Conservation (phyloP, 495 filamentous ascomycete species). For the Podospora tetraspora region DNA sequence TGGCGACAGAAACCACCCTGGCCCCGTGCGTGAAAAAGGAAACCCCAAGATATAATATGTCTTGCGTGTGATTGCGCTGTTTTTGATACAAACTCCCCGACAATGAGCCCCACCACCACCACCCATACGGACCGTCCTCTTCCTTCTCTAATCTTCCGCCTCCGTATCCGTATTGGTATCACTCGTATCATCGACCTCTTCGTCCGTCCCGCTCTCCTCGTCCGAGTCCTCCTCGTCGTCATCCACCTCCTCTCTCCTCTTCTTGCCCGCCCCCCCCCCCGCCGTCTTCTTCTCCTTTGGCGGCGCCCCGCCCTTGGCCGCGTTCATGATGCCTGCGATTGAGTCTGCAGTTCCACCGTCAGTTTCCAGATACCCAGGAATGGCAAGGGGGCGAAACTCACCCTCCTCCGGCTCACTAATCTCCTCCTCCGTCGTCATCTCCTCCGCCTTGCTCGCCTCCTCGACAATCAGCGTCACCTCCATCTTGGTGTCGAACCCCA, state of each 20-base stretch:
- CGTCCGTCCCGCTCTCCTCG: conserved; percentile 85
- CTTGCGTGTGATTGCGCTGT: too few relatives aligned
- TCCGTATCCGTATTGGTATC: conserved; percentile 80
- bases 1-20: too few relatives aligned
- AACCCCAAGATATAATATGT: neutral
- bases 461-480: conserved; percentile 87
- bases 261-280: conserved; percentile 33
- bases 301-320: conserved; percentile 60
- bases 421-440: conserved; percentile 79
- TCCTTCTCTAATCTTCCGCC: conserved; percentile 39
- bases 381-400: conserved; percentile 40
- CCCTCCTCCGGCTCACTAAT: conserved; percentile 98
- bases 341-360: conserved; percentile 56
- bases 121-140: neutral
- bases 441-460: conserved; percentile 76
- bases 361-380: conserved; percentile 13
- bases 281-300: neutral
- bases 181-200: conserved; percentile 69
- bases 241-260: conserved; percentile 42
- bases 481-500: conserved; percentile 85
- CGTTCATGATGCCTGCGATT: conserved; percentile 89
- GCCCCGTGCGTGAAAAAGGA: too few relatives aligned
- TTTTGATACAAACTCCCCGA: neutral
- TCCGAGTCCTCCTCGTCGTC: conserved; percentile 56
- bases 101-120: conserved; percentile 12